These are phyloP conservation scores for Fennellomyces sp. DNA, from an alignment of 371 early-diverging fungal species.

Conservation along the genomic window DNA sequence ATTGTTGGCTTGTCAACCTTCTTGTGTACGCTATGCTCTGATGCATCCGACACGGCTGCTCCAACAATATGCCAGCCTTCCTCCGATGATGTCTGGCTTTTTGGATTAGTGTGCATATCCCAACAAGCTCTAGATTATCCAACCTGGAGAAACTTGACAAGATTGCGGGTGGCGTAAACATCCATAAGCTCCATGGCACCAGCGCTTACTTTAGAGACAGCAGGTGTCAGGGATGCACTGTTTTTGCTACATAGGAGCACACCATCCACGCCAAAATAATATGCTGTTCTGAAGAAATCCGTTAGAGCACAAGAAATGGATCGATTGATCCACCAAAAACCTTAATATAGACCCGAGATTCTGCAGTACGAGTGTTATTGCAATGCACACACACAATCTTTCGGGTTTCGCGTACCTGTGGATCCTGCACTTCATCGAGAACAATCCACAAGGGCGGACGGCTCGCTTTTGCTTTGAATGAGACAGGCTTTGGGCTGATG, in stretches of 20 bases:
- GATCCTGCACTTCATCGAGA: slow-evolving; percentile 67
- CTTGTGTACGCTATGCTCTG: background rate
- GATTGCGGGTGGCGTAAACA: slow-evolving; percentile 48
- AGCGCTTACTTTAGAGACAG: slow-evolving; percentile 66
- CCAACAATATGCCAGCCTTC: slow-evolving; percentile 63
- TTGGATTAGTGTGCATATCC: background rate
- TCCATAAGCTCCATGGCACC: slow-evolving; percentile 68
- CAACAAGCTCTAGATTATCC: background rate
- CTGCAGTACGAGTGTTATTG: no score
- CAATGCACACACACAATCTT: no score
- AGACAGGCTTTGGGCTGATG: background rate
- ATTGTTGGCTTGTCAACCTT: slow-evolving; percentile 32
- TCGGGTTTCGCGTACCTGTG: slow-evolving; percentile 48
- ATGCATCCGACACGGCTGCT: slow-evolving; percentile 38
- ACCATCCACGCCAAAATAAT: slow-evolving; percentile 68
- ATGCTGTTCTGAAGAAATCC: slow-evolving; percentile 56
- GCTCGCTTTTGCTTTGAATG: background rate
- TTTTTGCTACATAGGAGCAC: slow-evolving; percentile 58
- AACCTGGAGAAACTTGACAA: slow-evolving; percentile 56
- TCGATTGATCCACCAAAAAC: no score
- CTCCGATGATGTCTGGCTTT: slow-evolving; percentile 14
- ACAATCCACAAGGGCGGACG: slow-evolving; percentile 51
- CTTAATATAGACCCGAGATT: slow-evolving; percentile 68
- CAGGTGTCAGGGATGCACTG: slow-evolving; percentile 57
- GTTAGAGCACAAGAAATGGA: background rate